These are phyloP conservation scores for Erodium moschatum DNA, from an alignment of 441 rosid genomes.

Conservation along the genomic window DNA sequence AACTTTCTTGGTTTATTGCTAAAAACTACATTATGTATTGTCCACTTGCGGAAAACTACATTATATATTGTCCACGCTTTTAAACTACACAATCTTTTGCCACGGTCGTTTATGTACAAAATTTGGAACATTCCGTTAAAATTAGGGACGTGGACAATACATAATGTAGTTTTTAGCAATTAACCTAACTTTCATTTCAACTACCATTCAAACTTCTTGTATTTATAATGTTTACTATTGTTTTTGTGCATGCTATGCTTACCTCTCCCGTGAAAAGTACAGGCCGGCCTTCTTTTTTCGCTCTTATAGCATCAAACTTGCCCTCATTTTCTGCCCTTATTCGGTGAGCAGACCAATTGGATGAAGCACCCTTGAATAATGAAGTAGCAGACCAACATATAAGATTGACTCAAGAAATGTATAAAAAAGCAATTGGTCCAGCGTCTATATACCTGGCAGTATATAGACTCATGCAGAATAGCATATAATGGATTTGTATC, in stretches of 20 bases:
- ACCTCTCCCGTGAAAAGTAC: slow-evolving; percentile 91
- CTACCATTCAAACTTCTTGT: background rate
- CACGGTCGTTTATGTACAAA: too few species aligned
- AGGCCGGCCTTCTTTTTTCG: slow-evolving; percentile 56
- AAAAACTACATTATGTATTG: too few species aligned
- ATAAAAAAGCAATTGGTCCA: background rate
- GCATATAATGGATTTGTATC: slow-evolving; percentile 83
- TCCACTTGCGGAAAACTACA: too few species aligned
- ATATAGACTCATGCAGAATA: slow-evolving; percentile 70
- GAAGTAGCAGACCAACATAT: slow-evolving; percentile 9
- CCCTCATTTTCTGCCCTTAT: slow-evolving; percentile 34
- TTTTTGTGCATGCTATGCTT: slow-evolving; percentile 6
- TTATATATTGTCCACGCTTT: too few species aligned
- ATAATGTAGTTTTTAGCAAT: too few species aligned
- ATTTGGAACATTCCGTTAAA: too few species aligned
- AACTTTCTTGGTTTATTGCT: too few species aligned
- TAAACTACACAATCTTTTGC: too few species aligned
- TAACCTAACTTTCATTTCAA: background rate
- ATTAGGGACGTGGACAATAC: too few species aligned
- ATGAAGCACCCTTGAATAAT: slow-evolving; percentile 53
- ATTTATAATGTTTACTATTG: background rate
- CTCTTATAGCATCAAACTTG: slow-evolving; percentile 57
- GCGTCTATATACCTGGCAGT: slow-evolving; percentile 58
- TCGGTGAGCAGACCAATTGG: slow-evolving; percentile 75
- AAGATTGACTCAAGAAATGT: background rate